Percentiles rank a stretch among this genome's conserved stretches.
These are phyloP conservation scores for Aspergillus texensis DNA, from an alignment of 2,329 filamentous ascomycete species.

Conservation along the genomic window DNA sequence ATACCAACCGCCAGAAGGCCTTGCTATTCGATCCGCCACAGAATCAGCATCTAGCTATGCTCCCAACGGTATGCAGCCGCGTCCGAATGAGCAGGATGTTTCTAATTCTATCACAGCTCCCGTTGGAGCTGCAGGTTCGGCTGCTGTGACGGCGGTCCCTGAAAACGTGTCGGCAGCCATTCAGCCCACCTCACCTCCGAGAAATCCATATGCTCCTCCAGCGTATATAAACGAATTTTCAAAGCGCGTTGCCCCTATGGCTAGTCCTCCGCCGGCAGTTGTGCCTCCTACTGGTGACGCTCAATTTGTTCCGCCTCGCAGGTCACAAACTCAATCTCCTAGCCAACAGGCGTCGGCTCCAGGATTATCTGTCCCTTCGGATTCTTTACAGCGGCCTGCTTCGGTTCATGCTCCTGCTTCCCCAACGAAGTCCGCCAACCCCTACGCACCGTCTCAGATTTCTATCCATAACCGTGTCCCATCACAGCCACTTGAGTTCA, in stretches of 20 bases:
- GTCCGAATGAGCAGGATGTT: constrained; percentile 16
- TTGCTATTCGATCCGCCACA: constrained; percentile 26
- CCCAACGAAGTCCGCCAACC: constrained; percentile 39
- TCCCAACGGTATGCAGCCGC: constrained; percentile 22
- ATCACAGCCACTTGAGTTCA: constrained; percentile 57
- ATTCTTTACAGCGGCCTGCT: constrained; percentile 56
- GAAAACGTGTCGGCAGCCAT: constrained; percentile 12
- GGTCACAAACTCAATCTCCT: constrained; percentile 63
- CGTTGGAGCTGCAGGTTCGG: constrained; percentile 2
- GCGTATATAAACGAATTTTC: constrained; percentile 37
- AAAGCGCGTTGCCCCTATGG: constrained; percentile 30
- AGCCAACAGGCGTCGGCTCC: constrained; percentile 56
- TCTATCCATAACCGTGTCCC: constrained; percentile 44
- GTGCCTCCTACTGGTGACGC: constrained; percentile 27
- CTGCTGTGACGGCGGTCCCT: constrained; percentile 8
- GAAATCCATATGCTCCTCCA: constrained; percentile 36
- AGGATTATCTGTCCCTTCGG: constrained; percentile 44
- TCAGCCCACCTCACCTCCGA: constrained; percentile 30
- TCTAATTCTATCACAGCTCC: background rate
- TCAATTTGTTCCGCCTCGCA: constrained; percentile 45
- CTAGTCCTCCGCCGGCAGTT: constrained; percentile 17
- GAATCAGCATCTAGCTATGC: constrained; percentile 28
- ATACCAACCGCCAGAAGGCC: constrained; percentile 31
- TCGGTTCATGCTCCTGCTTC: constrained; percentile 55
- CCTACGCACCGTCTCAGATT: constrained; percentile 37